Evolutionary conservation across 1,139 yeast species (phyloP), one percentile per base, ranked within the genome.

Genomic region (Diutina siamensis): DNA sequence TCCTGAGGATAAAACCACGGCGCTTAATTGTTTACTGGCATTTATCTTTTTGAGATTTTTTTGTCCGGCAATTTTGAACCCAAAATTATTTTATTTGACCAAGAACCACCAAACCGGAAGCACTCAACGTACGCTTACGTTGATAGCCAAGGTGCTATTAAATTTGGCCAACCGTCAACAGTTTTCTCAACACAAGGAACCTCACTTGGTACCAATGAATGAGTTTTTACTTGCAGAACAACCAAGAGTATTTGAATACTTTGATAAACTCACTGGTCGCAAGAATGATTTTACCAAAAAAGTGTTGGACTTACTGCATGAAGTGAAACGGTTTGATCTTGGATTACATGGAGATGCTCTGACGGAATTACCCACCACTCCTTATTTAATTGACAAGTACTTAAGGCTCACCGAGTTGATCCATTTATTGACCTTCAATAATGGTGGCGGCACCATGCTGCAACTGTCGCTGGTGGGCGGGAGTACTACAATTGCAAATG

Each of bases 31-130:
- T 48, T 66, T 89, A 33, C 77, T 94, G 25, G 89, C 95, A 1
- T 84, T 92, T 55, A 65, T 92, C 20, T 92, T 92, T 59, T 64
- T 92, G 50, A 67, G 97, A 50, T 88, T 86, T 58, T 79, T 87
- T 53, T 89, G 96, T 56, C 97, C 97, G 0, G 95, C 95, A 0
- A 76, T 92, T 40, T 65, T 92, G 55, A 88, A 87, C 55, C 97
- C 97, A 0, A 87, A 87, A 55, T 62, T 87, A 44, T 88, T 87
- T 58, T 80, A 81, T 51, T 67, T 92, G 45, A 76, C 87, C 1
- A 74, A 76, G 48, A 71, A 74, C 44, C 92, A 84, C 55, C 87
- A 87, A 49, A 71, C 79, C 10, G 86, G 88, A 1, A 68, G 69
- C 18, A 71, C 80, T 1, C 92, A 87, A 54, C 70, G 95, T 48